These are phyloP conservation scores for Plantago lanceolata DNA, from an alignment of 305 asterid species.

Conservation along the genomic window DNA sequence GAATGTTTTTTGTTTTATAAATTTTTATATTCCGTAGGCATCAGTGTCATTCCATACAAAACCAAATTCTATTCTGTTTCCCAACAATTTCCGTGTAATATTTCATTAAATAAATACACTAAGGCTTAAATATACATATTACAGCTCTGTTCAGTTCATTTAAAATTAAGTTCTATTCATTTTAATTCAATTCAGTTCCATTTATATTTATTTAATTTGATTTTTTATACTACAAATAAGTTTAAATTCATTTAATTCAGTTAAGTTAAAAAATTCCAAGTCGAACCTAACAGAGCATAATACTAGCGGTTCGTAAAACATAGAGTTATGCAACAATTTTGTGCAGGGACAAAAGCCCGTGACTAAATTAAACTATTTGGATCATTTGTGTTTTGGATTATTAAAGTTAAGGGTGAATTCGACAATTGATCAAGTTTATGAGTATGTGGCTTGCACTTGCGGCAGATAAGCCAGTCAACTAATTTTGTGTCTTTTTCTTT, in stretches of 20 bases:
- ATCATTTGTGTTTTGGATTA: not conserved
- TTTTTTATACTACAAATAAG: no score
- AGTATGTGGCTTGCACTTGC: constrained; percentile 26
- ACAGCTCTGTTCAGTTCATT: no score
- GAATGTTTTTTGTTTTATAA: no score
- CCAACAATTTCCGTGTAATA: not conserved
- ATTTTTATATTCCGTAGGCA: not conserved
- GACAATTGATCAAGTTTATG: constrained; percentile 10
- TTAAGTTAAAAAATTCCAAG: no score
- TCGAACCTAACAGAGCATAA: no score
- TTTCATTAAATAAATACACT: no score
- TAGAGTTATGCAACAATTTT: constrained; percentile 25
- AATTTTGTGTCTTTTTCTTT: constrained; percentile 24
- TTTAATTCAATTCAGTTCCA: no score
- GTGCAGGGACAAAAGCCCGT: constrained; percentile 47
- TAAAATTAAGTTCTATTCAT: no score
- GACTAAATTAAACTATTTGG: constrained; percentile 36
- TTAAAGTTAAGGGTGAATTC: constrained; percentile 3
- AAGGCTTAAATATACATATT: no score
- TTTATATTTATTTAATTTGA: no score
- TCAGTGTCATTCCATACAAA: not conserved
- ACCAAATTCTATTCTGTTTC: constrained; percentile 7
- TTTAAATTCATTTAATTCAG: not conserved
- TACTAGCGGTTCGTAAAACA: constrained; percentile 15
- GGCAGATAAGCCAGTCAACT: constrained; percentile 19